A percentile compares a stretch with the other conserved stretches of the same genome.
Conservation (phyloP, 1,284 basidiomycete genomes). For the Ceratobasidium sp. region DNA sequence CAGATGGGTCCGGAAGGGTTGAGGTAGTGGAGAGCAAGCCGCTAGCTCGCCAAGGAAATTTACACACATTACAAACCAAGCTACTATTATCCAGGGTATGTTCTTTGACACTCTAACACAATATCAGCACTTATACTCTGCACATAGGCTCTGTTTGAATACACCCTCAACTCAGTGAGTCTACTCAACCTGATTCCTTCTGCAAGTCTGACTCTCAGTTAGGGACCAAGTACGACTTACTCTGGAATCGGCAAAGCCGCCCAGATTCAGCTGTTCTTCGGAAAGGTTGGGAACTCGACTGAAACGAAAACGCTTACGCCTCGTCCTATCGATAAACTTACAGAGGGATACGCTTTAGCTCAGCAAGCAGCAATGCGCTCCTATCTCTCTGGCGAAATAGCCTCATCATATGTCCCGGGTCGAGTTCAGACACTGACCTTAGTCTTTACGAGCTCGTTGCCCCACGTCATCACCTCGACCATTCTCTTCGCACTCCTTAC, state of each 20-base stretch:
- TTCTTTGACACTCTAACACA: not conserved
- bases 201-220: not conserved
- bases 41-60: slow-evolving; percentile 17
- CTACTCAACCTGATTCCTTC: not conserved
- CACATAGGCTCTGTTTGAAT: not conserved
- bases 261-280: slow-evolving; percentile 28
- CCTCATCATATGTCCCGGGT: slow-evolving; percentile 20
- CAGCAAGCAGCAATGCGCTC: slow-evolving; percentile 36
- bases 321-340: slow-evolving; percentile 12
- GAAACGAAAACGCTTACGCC: not conserved
- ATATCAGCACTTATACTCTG: not conserved
- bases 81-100: slow-evolving; percentile 10
- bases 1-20: slow-evolving; percentile 21
- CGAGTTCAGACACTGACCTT: slow-evolving; percentile 14
- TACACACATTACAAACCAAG: slow-evolving; percentile 3
- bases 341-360: slow-evolving; percentile 16
- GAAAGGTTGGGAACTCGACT: slow-evolving; percentile 8
- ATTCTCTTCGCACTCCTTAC: slow-evolving; percentile 18
- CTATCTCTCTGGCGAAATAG: slow-evolving; percentile 26
- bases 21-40: slow-evolving; percentile 15
- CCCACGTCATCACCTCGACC: slow-evolving; percentile 29
- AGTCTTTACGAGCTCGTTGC: slow-evolving; percentile 38
- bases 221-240: not conserved
- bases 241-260: not conserved
- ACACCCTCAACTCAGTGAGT: not conserved